Percentiles rank a stretch among this genome's conserved stretches.
phyloP scores from a whole-genome alignment of 345 rosid genomes.

The Arabis hirsuta region DNA sequence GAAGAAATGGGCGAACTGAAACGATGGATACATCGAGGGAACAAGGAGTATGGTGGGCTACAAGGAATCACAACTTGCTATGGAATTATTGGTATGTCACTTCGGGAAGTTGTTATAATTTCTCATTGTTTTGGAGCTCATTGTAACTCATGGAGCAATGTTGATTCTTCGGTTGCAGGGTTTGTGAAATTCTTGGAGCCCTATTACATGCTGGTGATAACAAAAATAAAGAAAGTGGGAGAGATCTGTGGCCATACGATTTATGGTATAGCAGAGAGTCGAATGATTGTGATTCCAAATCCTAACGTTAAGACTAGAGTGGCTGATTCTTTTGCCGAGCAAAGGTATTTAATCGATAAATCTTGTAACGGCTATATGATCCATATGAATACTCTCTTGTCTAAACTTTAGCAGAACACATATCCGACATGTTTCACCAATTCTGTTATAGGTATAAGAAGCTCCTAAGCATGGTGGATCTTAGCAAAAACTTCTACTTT shows the following conservation, averaged over 20 bases:
- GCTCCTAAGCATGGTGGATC: constrained; percentile 86
- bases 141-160: constrained; percentile 15
- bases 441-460: constrained; percentile 74
- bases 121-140: not conserved
- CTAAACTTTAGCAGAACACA: not conserved
- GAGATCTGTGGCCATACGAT: constrained; percentile 72
- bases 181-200: constrained; percentile 89
- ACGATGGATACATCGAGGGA: constrained; percentile 64
- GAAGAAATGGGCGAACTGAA: constrained; percentile 59
- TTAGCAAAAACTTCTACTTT: constrained; percentile 92
- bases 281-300: constrained; percentile 69
- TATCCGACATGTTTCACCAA: constrained; percentile 13
- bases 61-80: constrained; percentile 66
- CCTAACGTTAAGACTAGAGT: constrained; percentile 57
- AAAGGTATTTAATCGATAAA: constrained; percentile 50
- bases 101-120: too few species aligned
- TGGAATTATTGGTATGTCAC: constrained; percentile 75
- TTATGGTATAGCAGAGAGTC: constrained; percentile 65
- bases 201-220: constrained; percentile 82
- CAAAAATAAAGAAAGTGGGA: constrained; percentile 80
- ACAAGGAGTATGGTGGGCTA: constrained; percentile 67
- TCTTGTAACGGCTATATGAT: constrained; percentile 57
- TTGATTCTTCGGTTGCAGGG: constrained; percentile 53
- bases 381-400: constrained; percentile 42
- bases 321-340: constrained; percentile 75